Base-by-base conservation (phyloP, 371 early-diverging fungal species). In the Mucor racemosus region DNA sequence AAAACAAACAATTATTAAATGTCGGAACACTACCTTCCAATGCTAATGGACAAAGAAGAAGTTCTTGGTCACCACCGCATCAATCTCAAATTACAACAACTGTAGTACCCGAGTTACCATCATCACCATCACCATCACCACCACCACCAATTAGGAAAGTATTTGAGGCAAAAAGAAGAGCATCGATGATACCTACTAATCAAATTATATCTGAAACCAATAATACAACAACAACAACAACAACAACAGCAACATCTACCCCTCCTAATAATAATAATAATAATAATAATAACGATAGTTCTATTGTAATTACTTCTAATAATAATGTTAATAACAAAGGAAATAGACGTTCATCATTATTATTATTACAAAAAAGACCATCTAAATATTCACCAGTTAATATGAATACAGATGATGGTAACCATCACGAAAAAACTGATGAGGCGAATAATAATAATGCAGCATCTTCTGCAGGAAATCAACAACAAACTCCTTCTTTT, bases 231-330 rank as follows among this genome's bases (percentile, higher is more conserved):
- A 26, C 26, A 26, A 26, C 26, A 26, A 26, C 26, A 26, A 26
- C 3, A 26, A 26, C 26, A 26, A 26, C 33, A 54, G 33, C 31
- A 54, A 26, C 54, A 26, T 26, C 26, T 7, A 15, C 56, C 2
- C 19, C 62, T 26, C 54, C 62, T 39, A 17, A n/a, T 31, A 0
- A 14, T 14, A 31, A 31, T 26, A 53, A 1, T 39, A 17, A n/a
- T 31, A 0, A 14, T 14, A 31, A 31, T 26, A 53, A 1, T 13
- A 31, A 14, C 38, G 62, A 62, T 48, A 53, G 62, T 39, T 53
- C 53, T 53, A 62, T 62, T 62, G 53, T 13, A 62, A 62, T 48
- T 62, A 21, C 53, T 38, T 53, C 62, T 17, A 56, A 35, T 17
- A 56, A 62, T 34, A 35, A 62, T 35, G 15, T 19, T 26, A 14